Evolutionary conservation across 352 stramenopile species (phyloP), one percentile per base, ranked within the genome.

Genomic region (Globisporangium ultimum): DNA sequence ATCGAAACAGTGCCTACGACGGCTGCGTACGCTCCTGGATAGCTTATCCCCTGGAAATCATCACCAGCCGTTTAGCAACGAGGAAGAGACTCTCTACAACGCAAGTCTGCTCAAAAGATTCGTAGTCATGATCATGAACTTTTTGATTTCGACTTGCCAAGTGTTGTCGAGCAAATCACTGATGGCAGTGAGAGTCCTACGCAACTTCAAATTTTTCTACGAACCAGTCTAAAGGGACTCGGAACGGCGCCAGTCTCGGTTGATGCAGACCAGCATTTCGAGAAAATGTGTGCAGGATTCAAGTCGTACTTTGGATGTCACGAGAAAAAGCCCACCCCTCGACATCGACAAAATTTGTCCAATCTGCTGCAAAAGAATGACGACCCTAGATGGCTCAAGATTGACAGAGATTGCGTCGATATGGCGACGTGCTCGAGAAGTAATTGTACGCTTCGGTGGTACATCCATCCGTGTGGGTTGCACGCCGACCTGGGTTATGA

Each of bases 361-460:
- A 59, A 51, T 11, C 10, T 15, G 5, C 17, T 50, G 22, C 24
- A 20, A 7, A 11, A 17, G 11, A 20, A 24, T 2, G 42, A 59
- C n/a, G 51, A 51, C 32, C 28, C 45, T 20, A 28, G 53, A 18
- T 59, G 53, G 53, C 41, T 36, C 18, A 50, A 59, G 24, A 24
- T 7, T 38, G 24, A 46, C 17, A 34, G 21, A 32, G 53, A 59
- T 43, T 43, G 22, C 4, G 3, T 10, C 32, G 53, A 42, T 17
- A 59, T 59, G 21, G 53, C 53, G 32, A 0, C 24, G 11, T 46
- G 22, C 10, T 48, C 53, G 24, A 32, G 32, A 24, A 20, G 18
- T 8, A 50, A 59, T n/a, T 20, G 24, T 17, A 12, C 24, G 20
- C 20, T 52, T 12, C 42, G 53, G 40, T 74, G 67, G 63, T 74